A percentile compares a stretch with the other conserved stretches of the same genome.
These are phyloP conservation scores for Kwoniella pini DNA, from an alignment of 768 basidiomycete genomes.

Conservation along the genomic window DNA sequence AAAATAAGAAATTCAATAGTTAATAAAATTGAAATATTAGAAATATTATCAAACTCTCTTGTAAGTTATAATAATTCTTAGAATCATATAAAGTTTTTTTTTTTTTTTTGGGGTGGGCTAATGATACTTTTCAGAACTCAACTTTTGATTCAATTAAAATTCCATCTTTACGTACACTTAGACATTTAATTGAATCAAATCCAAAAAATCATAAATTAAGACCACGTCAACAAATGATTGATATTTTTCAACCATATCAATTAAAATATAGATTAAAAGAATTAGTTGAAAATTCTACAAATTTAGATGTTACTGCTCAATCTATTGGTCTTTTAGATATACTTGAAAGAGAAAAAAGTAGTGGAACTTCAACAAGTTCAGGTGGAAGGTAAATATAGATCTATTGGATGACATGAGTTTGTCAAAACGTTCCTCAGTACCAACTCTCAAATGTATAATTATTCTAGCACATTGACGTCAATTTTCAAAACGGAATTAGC, in stretches of 20 bases:
- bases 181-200: constrained; percentile 40
- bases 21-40: constrained; percentile 29
- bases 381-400: constrained; percentile 4
- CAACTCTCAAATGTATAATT: too few relatives aligned
- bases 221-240: constrained; percentile 40
- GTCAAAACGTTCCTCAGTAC: too few relatives aligned
- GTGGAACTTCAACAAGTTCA: not conserved
- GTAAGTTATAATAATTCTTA: too few relatives aligned
- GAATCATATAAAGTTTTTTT: too few relatives aligned
- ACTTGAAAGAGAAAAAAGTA: constrained; percentile 28
- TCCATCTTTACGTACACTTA: constrained; percentile 30
- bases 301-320: constrained; percentile 32
- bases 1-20: constrained; percentile 27
- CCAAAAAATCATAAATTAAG: constrained; percentile 23
- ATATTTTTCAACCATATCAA: constrained; percentile 43
- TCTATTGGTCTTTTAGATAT: constrained; percentile 32
- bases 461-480: too few relatives aligned
- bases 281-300: constrained; percentile 18
- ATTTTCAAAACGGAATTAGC: too few relatives aligned
- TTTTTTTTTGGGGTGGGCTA: too few relatives aligned
- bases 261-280: constrained; percentile 30
- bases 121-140: constrained; percentile 34
- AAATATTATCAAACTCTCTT: constrained; percentile 36
- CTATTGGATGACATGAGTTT: too few relatives aligned
- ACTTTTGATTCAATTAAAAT: constrained; percentile 29